These are phyloP conservation scores for Cornus suecica DNA, from an alignment of 148 eudicot genomes.

Conservation along the genomic window DNA sequence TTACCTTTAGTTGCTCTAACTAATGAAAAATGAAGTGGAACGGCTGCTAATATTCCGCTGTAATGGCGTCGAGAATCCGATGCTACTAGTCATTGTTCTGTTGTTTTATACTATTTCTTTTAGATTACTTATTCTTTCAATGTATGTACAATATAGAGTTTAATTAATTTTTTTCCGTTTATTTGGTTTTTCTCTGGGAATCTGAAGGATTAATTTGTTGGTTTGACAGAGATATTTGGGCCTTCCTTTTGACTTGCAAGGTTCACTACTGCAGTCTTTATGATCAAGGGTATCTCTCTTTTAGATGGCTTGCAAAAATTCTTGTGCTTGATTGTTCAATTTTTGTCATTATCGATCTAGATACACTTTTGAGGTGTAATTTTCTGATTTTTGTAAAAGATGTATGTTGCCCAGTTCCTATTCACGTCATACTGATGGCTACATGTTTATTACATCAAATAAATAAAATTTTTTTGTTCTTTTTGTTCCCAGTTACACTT, in stretches of 20 bases:
- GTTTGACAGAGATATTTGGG: slow-evolving; percentile 90
- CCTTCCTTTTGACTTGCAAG: slow-evolving; percentile 83
- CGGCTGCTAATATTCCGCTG: background rate
- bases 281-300: slow-evolving; percentile 80
- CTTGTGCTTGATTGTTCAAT: slow-evolving; percentile 6
- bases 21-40: background rate
- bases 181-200: background rate
- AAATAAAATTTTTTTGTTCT: background rate
- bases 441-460: background rate
- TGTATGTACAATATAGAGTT: slow-evolving; percentile 7
- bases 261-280: slow-evolving; percentile 93
- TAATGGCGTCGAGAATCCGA: background rate
- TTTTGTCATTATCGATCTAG: background rate
- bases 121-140: background rate
- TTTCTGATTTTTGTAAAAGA: background rate
- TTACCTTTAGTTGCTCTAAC: background rate
- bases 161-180: background rate
- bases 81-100: background rate
- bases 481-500: slow-evolving; percentile 64
- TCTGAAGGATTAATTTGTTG: slow-evolving; percentile 7
- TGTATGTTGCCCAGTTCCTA: background rate
- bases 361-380: background rate
- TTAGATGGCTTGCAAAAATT: slow-evolving; percentile 6
- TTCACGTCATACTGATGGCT: background rate
- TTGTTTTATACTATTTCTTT: background rate